These are phyloP conservation scores for Kodamaea sp. DNA, from an alignment of 1,139 yeast species.

Conservation along the genomic window DNA sequence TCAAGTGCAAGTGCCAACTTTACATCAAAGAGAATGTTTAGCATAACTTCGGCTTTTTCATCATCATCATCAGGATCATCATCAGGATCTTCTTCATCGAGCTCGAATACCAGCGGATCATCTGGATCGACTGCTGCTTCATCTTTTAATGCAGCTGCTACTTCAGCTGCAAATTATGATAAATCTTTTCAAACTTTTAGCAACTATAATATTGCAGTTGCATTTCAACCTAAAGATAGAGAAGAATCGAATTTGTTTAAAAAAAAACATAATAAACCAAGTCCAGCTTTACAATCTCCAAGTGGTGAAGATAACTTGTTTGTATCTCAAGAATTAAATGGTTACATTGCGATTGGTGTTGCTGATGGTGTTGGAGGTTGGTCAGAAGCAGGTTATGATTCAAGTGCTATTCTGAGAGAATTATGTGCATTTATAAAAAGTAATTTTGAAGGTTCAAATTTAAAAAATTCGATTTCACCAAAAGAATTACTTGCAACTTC, in stretches of 20 bases:
- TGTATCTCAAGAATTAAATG: slow-evolving; percentile 41
- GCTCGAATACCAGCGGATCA: background rate
- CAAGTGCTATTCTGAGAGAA: slow-evolving; percentile 75
- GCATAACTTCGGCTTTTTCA: slow-evolving; percentile 14
- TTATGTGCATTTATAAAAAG: slow-evolving; percentile 44
- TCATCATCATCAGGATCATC: slow-evolving; percentile 14
- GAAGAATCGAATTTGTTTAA: slow-evolving; percentile 44
- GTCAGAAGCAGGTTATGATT: slow-evolving; percentile 89
- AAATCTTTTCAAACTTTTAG: slow-evolving; percentile 23
- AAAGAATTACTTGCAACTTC: slow-evolving; percentile 51
- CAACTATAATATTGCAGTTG: slow-evolving; percentile 58
- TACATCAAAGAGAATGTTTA: slow-evolving; percentile 3
- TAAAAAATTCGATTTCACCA: slow-evolving; percentile 29
- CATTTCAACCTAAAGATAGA: slow-evolving; percentile 70
- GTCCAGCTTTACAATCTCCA: slow-evolving; percentile 47
- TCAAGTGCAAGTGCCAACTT: background rate
- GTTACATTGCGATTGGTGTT: slow-evolving; percentile 70
- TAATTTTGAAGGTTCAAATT: slow-evolving; percentile 22
- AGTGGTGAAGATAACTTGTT: slow-evolving; percentile 90
- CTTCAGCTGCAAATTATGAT: slow-evolving; percentile 21
- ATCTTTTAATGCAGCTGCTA: slow-evolving; percentile 10
- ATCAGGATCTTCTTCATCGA: slow-evolving; percentile 1
- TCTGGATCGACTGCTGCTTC: slow-evolving; percentile 11
- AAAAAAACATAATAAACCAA: slow-evolving; percentile 27
- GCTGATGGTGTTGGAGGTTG: slow-evolving; percentile 99